Evolutionary conservation across 495 filamentous ascomycete species (phyloP).

Genomic region (Haplographium delicatum): DNA sequence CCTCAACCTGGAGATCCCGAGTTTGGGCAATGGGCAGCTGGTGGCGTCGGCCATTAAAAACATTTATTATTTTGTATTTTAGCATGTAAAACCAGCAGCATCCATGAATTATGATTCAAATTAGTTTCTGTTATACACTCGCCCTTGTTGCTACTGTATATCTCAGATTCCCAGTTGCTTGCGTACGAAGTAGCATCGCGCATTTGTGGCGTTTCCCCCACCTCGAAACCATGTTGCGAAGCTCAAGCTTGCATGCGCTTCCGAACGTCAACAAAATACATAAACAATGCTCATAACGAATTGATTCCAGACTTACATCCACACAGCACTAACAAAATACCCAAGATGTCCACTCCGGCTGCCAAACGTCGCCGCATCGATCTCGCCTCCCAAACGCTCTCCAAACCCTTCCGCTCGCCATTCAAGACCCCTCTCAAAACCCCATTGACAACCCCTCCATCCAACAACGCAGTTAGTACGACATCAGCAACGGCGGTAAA

Average conservation of each 20-base stretch:
- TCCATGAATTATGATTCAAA: neutral
- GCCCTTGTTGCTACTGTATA: too few relatives aligned
- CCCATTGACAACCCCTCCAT: conserved; percentile 39
- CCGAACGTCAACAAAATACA: conserved; percentile 17
- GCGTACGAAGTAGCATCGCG: too few relatives aligned
- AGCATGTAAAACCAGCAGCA: conserved; percentile 12
- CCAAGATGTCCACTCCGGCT: conserved; percentile 24
- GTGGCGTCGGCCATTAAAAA: conserved; percentile 67
- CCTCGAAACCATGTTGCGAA: neutral
- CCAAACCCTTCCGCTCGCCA: conserved; percentile 66
- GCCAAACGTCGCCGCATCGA: conserved; percentile 55
- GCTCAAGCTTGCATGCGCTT: neutral
- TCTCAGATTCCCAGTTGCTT: too few relatives aligned
- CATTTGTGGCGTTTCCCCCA: neutral
- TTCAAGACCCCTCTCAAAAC: conserved; percentile 62
- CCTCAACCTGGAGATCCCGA: conserved; percentile 67
- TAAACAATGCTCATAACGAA: conserved; percentile 11
- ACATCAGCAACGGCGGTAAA: neutral
- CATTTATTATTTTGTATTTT: conserved; percentile 8
- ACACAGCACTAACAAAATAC: conserved; percentile 17
- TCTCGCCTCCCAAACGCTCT: conserved; percentile 42
- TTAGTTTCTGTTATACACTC: neutral
- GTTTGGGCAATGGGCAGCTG: conserved; percentile 67
- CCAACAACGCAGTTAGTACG: conserved; percentile 8
- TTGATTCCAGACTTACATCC: conserved; percentile 15